Evolutionary conservation across 345 rosid genomes (phyloP), one percentile per base, ranked within the genome.

Genomic region (Corchorus olitorius): DNA sequence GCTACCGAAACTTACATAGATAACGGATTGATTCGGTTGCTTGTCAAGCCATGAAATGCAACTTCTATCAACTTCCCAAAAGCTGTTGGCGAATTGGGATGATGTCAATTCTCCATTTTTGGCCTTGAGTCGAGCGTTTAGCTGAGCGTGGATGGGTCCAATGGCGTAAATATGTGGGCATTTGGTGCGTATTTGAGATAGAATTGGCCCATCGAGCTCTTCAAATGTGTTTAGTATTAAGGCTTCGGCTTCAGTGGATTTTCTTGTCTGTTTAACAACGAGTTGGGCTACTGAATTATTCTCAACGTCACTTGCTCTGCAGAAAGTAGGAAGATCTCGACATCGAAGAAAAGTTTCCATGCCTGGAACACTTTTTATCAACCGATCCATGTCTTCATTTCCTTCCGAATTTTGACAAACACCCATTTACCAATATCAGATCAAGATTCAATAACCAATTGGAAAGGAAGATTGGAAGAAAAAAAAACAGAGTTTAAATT

Each of bases 181-280:
- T 35, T 78, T 72, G 43, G 78, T 76, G 27, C 86, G 81, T 4
- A 89, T 89, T 4, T 62, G 83, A 11, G 89, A 50, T 20, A 94
- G 52, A 48, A 88, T 86, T 5, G 86, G 83, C 27, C 53, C 79
- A 61, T 92, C 97, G 0, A 92, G 86, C 69, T 88, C 92, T 70
- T 88, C 89, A 19, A 89, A 83, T 0, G 92, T 89, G 90, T 92
- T 88, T 61, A 94, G 81, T 48, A 94, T 88, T 4, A 94, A 75
- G 20, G 81, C 95, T 22, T 73, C 74, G 12, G 87, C 89, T 56
- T 27, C 45, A 1, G 81, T 41, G 79, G 80, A 76, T 60, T 58
- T 58, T 58, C 35, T 58, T 22, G 80, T 81, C 66, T 17, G 61
- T 3, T 15, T 11, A 54, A 6, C 63, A 0, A 82, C 0, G 10